Evolutionary conservation across 2,329 filamentous ascomycete species (phyloP).

Genomic region (Penicillium digitatum): DNA sequence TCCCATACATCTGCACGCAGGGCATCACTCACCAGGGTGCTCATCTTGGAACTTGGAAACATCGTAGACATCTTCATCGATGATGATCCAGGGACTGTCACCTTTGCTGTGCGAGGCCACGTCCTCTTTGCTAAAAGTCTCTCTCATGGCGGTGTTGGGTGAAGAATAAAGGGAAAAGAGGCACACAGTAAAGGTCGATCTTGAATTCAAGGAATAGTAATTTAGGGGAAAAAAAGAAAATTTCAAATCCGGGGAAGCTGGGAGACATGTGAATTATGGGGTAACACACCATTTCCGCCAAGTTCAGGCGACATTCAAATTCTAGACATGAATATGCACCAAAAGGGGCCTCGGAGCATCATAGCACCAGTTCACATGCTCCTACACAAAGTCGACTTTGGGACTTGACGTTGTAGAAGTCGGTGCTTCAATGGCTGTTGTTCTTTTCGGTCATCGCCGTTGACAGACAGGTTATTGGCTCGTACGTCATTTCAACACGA

Average conservation of each 20-base stretch:
- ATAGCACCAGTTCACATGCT: slow-evolving; percentile 8
- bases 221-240: slow-evolving; percentile 13
- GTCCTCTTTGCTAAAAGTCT: slow-evolving; percentile 77
- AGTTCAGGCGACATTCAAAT: slow-evolving; percentile 6
- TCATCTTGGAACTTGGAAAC: slow-evolving; percentile 83
- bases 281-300: slow-evolving; percentile 5
- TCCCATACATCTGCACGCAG: not conserved
- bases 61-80: slow-evolving; percentile 95
- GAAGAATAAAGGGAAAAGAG: not conserved
- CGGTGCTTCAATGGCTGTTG: slow-evolving; percentile 19
- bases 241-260: slow-evolving; percentile 23
- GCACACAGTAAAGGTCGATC: not conserved
- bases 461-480: slow-evolving; percentile 15
- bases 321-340: slow-evolving; percentile 5
- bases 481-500: slow-evolving; percentile 16
- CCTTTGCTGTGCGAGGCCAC: slow-evolving; percentile 89
- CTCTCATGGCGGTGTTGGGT: slow-evolving; percentile 63
- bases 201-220: slow-evolving; percentile 3
- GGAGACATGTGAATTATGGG: slow-evolving; percentile 21
- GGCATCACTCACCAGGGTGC: slow-evolving; percentile 55
- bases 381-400: not conserved
- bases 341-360: slow-evolving; percentile 20
- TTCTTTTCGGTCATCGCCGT: slow-evolving; percentile 19
- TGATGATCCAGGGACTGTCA: slow-evolving; percentile 79
- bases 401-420: slow-evolving; percentile 3